Base-by-base conservation (phyloP, 768 basidiomycete species). In the Suillus lakei region DNA sequence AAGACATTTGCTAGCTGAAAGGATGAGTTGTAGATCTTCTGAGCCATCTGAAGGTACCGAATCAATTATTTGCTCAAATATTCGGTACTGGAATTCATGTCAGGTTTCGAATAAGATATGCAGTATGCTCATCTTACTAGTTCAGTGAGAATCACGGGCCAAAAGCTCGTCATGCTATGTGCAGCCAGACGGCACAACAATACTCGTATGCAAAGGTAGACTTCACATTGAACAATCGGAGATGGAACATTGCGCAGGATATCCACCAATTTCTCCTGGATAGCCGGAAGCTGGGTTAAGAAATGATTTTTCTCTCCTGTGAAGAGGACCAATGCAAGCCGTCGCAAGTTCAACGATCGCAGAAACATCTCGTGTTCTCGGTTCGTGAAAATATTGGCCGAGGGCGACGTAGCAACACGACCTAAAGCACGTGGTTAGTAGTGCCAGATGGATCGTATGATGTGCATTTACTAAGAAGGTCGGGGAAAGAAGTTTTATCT, bases 201-300 rank as follows among this genome's bases (percentile, higher is more conserved):
- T 2, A 98, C 92, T 13, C 98, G 85, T 58, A 99, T 87, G 72
- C 96, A 98, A 16, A 99, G 84, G 76, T 95, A 99, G 10, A 96
- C 95, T 77, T 99, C 97, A 71, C 91, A 91, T 73, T 96, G 93
- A 0, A 99, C 95, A 56, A 91, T 83, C 1, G 96, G 89, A 4
- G 93, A 88, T 1, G 91, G 81, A 18, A 88, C 86, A 69, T 88
- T 92, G 39, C 93, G 88, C 55, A 99, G 79, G 3, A 96, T 89
- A 68, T 99, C 98, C 12, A 98, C 98, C 16, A 99, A 83, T 78
- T 93, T 98, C 79, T 99, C 98, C 76, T 98, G 96, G n/a, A 99
- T 93, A 34, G 87, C 86, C 18, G 98, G 98, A 39, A 99, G 82
- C 66, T 95, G 92, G 0, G 88, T 89, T 59, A 99, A 77, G 79